Evolutionary conservation across 176 grass and related monocot genomes (phyloP).

Genomic region (Dactylis glomerata): DNA sequence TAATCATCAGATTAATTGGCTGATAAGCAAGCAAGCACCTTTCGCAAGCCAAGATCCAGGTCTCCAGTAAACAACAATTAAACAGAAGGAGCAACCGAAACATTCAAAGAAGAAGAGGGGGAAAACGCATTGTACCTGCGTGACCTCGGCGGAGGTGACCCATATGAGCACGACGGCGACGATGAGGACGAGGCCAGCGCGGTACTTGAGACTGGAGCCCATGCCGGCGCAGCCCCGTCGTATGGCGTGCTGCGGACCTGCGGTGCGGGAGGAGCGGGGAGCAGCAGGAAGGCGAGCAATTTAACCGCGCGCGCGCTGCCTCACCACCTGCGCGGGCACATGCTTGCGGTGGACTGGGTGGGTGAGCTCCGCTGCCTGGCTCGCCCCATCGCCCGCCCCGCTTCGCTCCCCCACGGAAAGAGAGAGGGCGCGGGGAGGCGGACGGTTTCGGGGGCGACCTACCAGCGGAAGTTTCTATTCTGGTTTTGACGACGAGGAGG

Average conservation of each 20-base stretch:
- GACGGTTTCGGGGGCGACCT: slow-evolving; percentile 14
- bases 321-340: not conserved
- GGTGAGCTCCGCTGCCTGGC: slow-evolving; percentile 13
- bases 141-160: slow-evolving; percentile 99
- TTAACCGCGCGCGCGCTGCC: slow-evolving; percentile 14
- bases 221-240: not conserved
- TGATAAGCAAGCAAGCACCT: not conserved
- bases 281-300: slow-evolving; percentile 18
- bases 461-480: slow-evolving; percentile 42
- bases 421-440: not conserved
- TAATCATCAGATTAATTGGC: not conserved
- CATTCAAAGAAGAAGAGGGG: not conserved
- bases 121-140: slow-evolving; percentile 39
- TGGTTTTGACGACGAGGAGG: not conserved
- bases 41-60: slow-evolving; percentile 11
- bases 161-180: slow-evolving; percentile 86
- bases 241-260: not conserved
- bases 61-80: not conserved
- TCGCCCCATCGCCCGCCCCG: slow-evolving; percentile 24
- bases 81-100: not conserved
- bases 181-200: slow-evolving; percentile 66
- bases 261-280: not conserved
- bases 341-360: slow-evolving; percentile 29
- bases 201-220: slow-evolving; percentile 60
- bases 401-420: slow-evolving; percentile 54